Base-by-base conservation (phyloP, 352 stramenopile species). In the Elongisporangium anandrum region DNA sequence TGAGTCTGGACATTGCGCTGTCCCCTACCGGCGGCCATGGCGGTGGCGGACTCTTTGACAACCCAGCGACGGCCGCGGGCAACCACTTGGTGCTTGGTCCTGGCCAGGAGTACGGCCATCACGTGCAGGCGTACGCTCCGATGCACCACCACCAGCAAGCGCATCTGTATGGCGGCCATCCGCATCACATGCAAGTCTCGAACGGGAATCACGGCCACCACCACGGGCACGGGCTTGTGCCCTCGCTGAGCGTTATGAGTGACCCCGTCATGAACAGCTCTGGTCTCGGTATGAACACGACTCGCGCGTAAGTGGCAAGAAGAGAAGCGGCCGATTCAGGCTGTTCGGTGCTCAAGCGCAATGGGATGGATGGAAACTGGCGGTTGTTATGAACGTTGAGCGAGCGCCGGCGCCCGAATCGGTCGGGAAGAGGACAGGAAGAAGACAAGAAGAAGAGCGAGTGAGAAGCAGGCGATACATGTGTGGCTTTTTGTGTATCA, bases 1-100 rank as follows among this genome's bases (percentile, higher is more conserved):
- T 98, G 10, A 94, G 75, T 50, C 56, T 90, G 61, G 81, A 90
- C 26, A 72, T 83, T 63, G 81, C 76, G n/a, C 60, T 77, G 50
- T 74, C 69, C 45, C 63, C 70, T 16, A 75, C 52, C 38, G 61
- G 56, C 12, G 70, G 73, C 23, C 34, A 45, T 12, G 34, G 9
- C 12, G 34, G 10, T 17, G 34, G 34, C 13, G 59, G 52, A 29
- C 6, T 75, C 53, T 78, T 79, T 26, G 65, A 75, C 58, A 62
- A 22, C 17, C 19, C 21, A 52, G 16, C 22, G 47, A 54, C 15
- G 61, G 61, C n/a, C 51, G 61, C 62, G 15, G 59, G 26, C 15
- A 72, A 65, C 19, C 56, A 63, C 2, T 62, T 79, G 34, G 71
- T 75, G 64, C 70, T 79, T 54, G 26, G 58, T 20, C 66, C 68